A percentile compares a stretch with the other conserved stretches of the same genome.
These are phyloP conservation scores for Yarrowia yakushimensis DNA, from an alignment of 805 yeast species.

Conservation along the genomic window DNA sequence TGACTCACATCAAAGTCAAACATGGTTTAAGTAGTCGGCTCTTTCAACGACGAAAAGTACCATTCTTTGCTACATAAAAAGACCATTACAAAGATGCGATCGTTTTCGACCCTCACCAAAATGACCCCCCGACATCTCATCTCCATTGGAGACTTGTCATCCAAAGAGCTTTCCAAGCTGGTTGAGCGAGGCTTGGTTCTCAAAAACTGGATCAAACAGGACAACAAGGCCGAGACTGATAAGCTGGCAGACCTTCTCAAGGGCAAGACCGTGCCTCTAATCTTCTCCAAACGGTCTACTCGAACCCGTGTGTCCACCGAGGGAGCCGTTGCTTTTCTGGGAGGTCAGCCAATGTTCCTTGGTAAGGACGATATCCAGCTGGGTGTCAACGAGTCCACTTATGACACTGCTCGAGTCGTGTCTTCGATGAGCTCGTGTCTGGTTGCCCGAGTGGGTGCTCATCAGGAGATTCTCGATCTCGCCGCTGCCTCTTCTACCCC, in stretches of 20 bases:
- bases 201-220: slow-evolving; percentile 59
- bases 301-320: slow-evolving; percentile 92
- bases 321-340: slow-evolving; percentile 89
- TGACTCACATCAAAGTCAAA: neutral
- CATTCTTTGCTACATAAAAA: neutral
- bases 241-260: slow-evolving; percentile 49
- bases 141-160: slow-evolving; percentile 73
- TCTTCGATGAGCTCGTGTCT: slow-evolving; percentile 96
- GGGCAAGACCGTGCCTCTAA: slow-evolving; percentile 78
- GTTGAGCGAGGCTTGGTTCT: slow-evolving; percentile 69
- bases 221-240: slow-evolving; percentile 39
- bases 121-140: slow-evolving; percentile 62
- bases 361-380: slow-evolving; percentile 96
- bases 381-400: slow-evolving; percentile 89
- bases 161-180: slow-evolving; percentile 65
- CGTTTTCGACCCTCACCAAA: slow-evolving; percentile 3
- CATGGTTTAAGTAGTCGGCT: neutral
- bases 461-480: slow-evolving; percentile 74
- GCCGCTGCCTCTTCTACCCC: slow-evolving; percentile 82
- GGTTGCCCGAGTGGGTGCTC: slow-evolving; percentile 91
- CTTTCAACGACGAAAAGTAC: neutral
- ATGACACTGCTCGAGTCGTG: slow-evolving; percentile 83
- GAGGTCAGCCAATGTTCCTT: slow-evolving; percentile 93
- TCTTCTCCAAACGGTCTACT: slow-evolving; percentile 90
- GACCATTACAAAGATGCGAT: slow-evolving; percentile 1